Evolutionary conservation across 2,329 filamentous ascomycete genomes (phyloP).

Genomic region (Fusarium camptoceras): DNA sequence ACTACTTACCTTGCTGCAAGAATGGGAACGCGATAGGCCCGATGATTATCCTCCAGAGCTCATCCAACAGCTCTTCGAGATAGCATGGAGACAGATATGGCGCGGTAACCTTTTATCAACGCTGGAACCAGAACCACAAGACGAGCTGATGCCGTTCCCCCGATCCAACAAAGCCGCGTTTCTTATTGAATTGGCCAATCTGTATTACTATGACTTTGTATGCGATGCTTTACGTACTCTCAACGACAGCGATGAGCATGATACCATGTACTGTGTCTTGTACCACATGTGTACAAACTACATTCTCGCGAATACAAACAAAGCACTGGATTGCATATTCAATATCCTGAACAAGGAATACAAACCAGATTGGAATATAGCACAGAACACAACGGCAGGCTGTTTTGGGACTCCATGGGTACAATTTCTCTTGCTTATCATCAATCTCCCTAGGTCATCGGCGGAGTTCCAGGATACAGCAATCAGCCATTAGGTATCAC

Average conservation of each 20-base stretch:
- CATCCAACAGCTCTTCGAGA: neutral
- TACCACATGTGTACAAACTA: neutral
- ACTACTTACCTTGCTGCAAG: neutral
- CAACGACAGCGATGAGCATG: neutral
- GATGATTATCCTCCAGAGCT: neutral
- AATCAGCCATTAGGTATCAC: neutral
- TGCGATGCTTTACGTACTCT: neutral
- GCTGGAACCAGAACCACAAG: neutral
- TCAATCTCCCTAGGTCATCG: neutral
- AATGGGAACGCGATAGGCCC: neutral
- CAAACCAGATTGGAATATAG: neutral
- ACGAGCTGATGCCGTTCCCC: neutral
- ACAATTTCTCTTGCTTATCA: neutral
- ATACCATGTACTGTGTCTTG: neutral
- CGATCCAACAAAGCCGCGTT: neutral
- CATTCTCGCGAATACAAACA: neutral
- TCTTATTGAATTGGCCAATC: neutral
- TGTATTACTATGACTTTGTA: neutral
- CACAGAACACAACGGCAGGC: neutral
- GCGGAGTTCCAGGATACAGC: neutral
- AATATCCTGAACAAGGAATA: neutral
- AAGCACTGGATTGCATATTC: neutral
- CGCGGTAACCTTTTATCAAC: neutral
- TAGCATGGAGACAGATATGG: neutral
- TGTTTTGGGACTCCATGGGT: neutral